A percentile compares a stretch with the other conserved stretches of the same genome.
phyloP scores from a whole-genome alignment of 2,329 filamentous ascomycete genomes.

The Basipetospora chlamydospora region DNA sequence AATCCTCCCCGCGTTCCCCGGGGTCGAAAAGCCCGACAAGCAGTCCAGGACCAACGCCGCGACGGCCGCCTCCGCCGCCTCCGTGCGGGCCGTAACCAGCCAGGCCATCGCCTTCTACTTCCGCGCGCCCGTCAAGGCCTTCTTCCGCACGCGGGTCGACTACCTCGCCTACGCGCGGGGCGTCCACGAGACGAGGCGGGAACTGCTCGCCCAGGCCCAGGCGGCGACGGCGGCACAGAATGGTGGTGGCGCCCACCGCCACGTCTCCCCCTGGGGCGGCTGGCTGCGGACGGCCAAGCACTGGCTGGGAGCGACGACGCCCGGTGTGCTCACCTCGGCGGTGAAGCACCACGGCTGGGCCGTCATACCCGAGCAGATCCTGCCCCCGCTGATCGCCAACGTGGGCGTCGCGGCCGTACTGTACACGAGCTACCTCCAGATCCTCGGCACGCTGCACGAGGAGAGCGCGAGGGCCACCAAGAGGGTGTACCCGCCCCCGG shows the following conservation, averaged over 20 bases:
- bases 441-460: slow-evolving; percentile 50
- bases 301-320: slow-evolving; percentile 49
- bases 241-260: slow-evolving; percentile 14
- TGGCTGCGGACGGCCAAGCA: slow-evolving; percentile 27
- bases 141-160: slow-evolving; percentile 82
- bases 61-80: slow-evolving; percentile 68
- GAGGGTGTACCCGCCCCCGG: slow-evolving; percentile 56
- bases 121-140: slow-evolving; percentile 77
- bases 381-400: slow-evolving; percentile 62
- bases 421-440: slow-evolving; percentile 62
- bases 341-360: slow-evolving; percentile 57
- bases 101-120: slow-evolving; percentile 86
- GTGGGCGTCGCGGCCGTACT: slow-evolving; percentile 59
- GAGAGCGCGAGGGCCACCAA: slow-evolving; percentile 42
- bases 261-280: slow-evolving; percentile 7
- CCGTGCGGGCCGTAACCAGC: slow-evolving; percentile 69
- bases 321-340: slow-evolving; percentile 53
- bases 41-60: slow-evolving; percentile 38
- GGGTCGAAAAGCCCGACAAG: slow-evolving; percentile 27
- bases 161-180: slow-evolving; percentile 49
- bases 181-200: slow-evolving; percentile 31
- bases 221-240: slow-evolving; percentile 19
- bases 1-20: slow-evolving; percentile 28
- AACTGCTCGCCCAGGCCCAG: slow-evolving; percentile 16
- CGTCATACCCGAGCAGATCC: slow-evolving; percentile 61